These are phyloP conservation scores for Entrophospora sp. DNA, from an alignment of 192 early-diverging fungal species.

Conservation along the genomic window DNA sequence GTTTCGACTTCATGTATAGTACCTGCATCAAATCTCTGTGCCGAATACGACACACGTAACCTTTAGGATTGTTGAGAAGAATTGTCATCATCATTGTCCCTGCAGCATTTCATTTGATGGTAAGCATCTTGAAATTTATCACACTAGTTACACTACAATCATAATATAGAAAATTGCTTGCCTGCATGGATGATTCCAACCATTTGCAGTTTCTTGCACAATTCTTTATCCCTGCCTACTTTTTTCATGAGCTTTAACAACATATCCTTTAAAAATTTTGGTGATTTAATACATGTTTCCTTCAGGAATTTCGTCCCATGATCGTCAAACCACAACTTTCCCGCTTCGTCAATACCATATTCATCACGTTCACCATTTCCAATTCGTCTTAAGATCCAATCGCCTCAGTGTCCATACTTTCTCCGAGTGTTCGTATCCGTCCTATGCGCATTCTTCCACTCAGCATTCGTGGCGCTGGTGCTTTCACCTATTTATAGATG, in stretches of 20 bases:
- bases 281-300: conserved; percentile 2
- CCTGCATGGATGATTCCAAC: conserved; percentile 12
- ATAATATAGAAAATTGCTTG: neutral
- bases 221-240: conserved; percentile 4
- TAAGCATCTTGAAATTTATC: neutral
- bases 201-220: neutral
- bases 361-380: neutral
- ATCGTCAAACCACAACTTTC: neutral
- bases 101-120: too few relatives aligned
- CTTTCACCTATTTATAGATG: conserved; percentile 12
- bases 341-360: neutral
- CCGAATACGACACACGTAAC: neutral
- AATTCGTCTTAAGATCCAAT: conserved; percentile 17
- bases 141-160: neutral
- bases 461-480: conserved; percentile 12
- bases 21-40: neutral
- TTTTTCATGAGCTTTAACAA: conserved; percentile 5
- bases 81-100: neutral
- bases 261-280: conserved; percentile 10
- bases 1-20: too few relatives aligned
- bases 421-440: neutral
- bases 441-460: conserved; percentile 18
- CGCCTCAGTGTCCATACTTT: neutral
- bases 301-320: conserved; percentile 1
- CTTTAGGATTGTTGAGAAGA: neutral